Evolutionary conservation across 2,329 filamentous ascomycete species (phyloP), one percentile per base, ranked within the genome.

Genomic region (Fusarium aywerte): DNA sequence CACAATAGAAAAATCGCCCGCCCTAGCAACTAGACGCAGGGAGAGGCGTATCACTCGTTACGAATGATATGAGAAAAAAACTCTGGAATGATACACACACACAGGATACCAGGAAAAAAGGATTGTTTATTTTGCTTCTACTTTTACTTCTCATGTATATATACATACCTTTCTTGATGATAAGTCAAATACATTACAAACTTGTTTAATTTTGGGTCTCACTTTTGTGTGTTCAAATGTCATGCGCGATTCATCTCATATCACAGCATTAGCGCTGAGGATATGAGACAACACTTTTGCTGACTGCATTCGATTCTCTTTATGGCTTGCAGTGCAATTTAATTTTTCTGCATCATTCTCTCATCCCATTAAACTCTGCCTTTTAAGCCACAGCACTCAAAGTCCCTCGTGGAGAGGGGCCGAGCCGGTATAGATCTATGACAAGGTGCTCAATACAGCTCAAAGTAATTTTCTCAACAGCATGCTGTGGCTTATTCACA

Each of bases 41-140:
- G 59, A 49, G 20, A 39, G 50, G 56, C 51, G 61, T 58, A 21
- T 49, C 67, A 67, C 49, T 71, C 62, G 55, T 57, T 69, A 71
- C 49, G 65, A 72, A 51, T 39, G 67, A 65, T 45, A 70, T 68
- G 67, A 70, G 66, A 62, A 33, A 27, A 38, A 12, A n/a, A 47
- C 23, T 52, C 42, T 32, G 65, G 58, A 67, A 70, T 53, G 62
- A 62, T 62, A 71, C 36, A 71, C 58, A 62, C 59, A 71, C 36
- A 71, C 58, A 69, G 69, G 68, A 66, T 62, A 71, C 47, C 69
- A 52, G 58, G 62, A 56, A 58, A 61, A 59, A 54, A 25, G 49
- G 32, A 36, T 43, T 55, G 40, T 61, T 72, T 50, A 64, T 64
- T 53, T 67, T 64, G 59, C 42, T 43, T 61, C 53, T 52, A 20